Evolutionary conservation across 2,329 filamentous ascomycete species (phyloP), one percentile per base, ranked within the genome.

Genomic region (Ophiocordyceps australis): DNA sequence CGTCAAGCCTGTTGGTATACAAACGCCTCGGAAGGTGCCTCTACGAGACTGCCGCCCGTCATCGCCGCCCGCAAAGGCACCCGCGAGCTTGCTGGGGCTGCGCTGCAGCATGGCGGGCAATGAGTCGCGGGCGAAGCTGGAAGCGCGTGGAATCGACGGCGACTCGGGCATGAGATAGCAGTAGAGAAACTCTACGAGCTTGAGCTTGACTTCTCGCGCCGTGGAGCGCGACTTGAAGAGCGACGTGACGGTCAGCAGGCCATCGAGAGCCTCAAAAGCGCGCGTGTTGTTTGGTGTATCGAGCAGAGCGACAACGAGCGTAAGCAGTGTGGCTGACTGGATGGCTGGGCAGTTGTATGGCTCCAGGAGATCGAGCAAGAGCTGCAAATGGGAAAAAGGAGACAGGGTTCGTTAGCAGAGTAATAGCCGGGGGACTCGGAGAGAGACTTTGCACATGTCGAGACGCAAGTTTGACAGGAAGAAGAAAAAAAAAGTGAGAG

Each of bases 151-250:
- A 33, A 65, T 62, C 13, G 63, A 56, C 23, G 64, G 73, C 1
- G 68, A 70, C 54, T 98, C 89, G 26, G 86, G 85, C 76, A 95
- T 93, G 38, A 98, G 74, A 51, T 95, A 98, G 52, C 95, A 95
- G 59, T 95, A 95, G 26, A 98, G 57, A 46, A 95, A 95, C 50
- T 95, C 89, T 38, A 94, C 75, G n/a, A 92, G 70, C 50, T 92
- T 89, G 44, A 93, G 68, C 57, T 93, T 94, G 36, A 95, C 85
- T 40, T 86, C 80, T 33, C 82, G 73, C 14, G 73, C 73, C 4
- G 86, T 94, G 36, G 74, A 71, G 32, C 82, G 74, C 35, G 77
- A 79, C 51, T 91, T 92, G 67, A 95, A 94, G 25, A 95, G 65
- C 8, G 79, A 86, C 3, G 86, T 93, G 23, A 95, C 73, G 2